phyloP scores from a whole-genome alignment of 1,139 yeast genomes.

The Taphrina populina region DNA sequence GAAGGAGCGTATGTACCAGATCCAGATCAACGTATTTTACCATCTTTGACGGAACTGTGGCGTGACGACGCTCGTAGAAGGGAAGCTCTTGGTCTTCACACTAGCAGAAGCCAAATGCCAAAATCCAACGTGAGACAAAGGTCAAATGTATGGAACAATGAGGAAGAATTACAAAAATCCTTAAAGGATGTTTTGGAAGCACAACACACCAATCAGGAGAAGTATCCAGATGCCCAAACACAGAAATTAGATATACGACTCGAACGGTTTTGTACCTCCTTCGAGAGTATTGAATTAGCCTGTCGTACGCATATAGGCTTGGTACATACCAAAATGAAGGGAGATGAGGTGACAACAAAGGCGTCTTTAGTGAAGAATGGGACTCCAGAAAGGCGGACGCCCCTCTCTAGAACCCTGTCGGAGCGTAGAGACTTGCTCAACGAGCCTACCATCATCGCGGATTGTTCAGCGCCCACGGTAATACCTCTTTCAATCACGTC shows the following conservation, averaged over 20 bases:
- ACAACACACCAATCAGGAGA: not conserved
- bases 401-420: no score
- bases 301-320: slow-evolving; percentile 5
- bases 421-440: no score
- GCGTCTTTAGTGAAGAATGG: no score
- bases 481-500: no score
- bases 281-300: slow-evolving; percentile 17
- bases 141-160: slow-evolving; percentile 32
- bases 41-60: slow-evolving; percentile 62
- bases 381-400: no score
- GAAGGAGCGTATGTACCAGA: slow-evolving; percentile 44
- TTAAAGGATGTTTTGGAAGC: slow-evolving; percentile 14
- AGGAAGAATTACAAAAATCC: slow-evolving; percentile 12
- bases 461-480: no score
- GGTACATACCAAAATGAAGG: no score
- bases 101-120: slow-evolving; percentile 18
- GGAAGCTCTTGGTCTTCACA: slow-evolving; percentile 37
- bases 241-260: no score
- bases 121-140: slow-evolving; percentile 25
- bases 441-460: no score
- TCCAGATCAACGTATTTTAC: slow-evolving; percentile 48
- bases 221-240: no score
- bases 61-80: slow-evolving; percentile 63
- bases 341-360: no score
- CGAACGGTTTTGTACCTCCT: slow-evolving; percentile 7